Evolutionary conservation across 1,139 yeast species (phyloP), one percentile per base, ranked within the genome.

Genomic region (Magnusiomyces suaveolens): DNA sequence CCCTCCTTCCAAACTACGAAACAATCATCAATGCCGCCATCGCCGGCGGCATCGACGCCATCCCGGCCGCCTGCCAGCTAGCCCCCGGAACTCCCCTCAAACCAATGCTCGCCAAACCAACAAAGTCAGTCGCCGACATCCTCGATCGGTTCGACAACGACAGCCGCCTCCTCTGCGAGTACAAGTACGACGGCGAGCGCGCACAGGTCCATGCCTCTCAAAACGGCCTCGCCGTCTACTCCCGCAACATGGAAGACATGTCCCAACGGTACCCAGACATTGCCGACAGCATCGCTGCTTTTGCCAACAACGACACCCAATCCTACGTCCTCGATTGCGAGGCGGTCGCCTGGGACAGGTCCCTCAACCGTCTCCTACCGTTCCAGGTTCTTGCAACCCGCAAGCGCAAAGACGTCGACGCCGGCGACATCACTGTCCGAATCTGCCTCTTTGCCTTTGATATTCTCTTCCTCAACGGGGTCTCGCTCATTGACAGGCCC

Each of bases 31-130:
- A 77, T 12, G 78, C 81, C 1, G 83, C 90, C 1, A 69, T 85
- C 57, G 74, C 82, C 39, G 67, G 80, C 63, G 97, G 97, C 0
- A 76, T 90, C 2, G 71, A 75, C 61, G 75, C 83, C 49, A 68
- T 92, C 41, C 73, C 79, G 48, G 83, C 84, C 14, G 80, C 84
- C 61, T 83, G 95, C 63, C 82, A 81, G 49, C 72, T 92, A 57
- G 82, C 84, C 10, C 96, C 98, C 0, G 97, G 98, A 1, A 82
- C 94, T 18, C 99, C 99, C 0, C 75, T 92, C 63, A 90, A 90
- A 66, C 98, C 99, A 0, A 92, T 92, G 98, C 78, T 92, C 64
- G 99, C 99, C 3, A 92, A 92, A 66, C 98, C 99, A 1, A 90
- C 98, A 0, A 92, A 92, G 65, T 81, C 96, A 1, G 83, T 94